Percentiles rank a stretch among this genome's conserved stretches.
phyloP scores from a whole-genome alignment of 371 early-diverging fungal species.

The Syncephalastrum racemosum region DNA sequence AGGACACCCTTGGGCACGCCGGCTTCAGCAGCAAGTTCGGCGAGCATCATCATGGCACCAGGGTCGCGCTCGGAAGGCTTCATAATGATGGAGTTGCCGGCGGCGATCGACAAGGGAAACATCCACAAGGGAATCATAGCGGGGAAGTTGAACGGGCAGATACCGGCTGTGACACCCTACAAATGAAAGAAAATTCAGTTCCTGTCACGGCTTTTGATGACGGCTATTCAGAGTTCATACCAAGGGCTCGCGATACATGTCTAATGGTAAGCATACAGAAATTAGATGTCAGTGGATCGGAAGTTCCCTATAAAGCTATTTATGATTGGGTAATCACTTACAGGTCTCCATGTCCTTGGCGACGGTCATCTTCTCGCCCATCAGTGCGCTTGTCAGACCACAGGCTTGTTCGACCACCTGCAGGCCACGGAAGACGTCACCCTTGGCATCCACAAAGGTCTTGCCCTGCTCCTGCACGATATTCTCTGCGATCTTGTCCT shows the following conservation, averaged over 20 bases:
- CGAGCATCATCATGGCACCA: conserved; percentile 92
- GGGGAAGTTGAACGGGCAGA: conserved; percentile 97
- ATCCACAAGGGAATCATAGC: conserved; percentile 97
- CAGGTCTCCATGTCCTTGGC: conserved; percentile 95
- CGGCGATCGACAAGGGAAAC: conserved; percentile 93
- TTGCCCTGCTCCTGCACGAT: conserved; percentile 95
- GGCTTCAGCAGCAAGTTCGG: conserved; percentile 87
- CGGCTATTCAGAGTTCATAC: conserved; percentile 11
- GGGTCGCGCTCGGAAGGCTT: conserved; percentile 97
- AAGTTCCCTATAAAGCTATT: conserved; percentile 3
- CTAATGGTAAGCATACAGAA: conserved; percentile 18
- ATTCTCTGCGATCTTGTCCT: conserved; percentile 80
- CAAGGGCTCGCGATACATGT: conserved; percentile 91
- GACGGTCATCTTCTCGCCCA: conserved; percentile 88
- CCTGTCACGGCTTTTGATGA: neutral
- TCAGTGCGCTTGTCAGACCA: conserved; percentile 71
- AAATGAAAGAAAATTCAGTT: neutral
- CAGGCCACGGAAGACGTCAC: conserved; percentile 87
- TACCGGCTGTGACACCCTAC: conserved; percentile 91
- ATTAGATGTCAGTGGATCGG: conserved; percentile 7
- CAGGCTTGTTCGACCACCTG: conserved; percentile 94
- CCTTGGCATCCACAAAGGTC: conserved; percentile 91
- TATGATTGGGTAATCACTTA: conserved; percentile 23
- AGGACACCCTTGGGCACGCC: conserved; percentile 94
- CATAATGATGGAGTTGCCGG: conserved; percentile 87